Evolutionary conservation across 202 grass and related monocot genomes (phyloP).

Genomic region (Schoenoplectus triqueter): DNA sequence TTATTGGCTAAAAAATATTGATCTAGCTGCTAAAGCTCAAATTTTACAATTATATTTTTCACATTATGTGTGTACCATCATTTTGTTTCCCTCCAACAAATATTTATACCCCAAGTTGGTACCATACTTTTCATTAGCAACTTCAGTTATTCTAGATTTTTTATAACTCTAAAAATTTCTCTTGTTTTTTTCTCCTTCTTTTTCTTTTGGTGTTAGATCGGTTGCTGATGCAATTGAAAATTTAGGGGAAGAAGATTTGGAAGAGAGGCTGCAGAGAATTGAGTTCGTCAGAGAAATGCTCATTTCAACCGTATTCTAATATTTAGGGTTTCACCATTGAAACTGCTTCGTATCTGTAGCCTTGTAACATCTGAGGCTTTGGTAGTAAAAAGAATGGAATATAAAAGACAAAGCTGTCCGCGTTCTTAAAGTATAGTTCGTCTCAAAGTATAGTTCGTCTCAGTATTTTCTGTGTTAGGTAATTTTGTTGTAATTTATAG

Average conservation of each 20-base stretch:
- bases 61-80: not conserved
- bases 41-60: not conserved
- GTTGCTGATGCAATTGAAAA: constrained; percentile 18
- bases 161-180: not conserved
- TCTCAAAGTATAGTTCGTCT: not conserved
- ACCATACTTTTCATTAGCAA: not conserved
- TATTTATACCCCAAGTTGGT: not conserved
- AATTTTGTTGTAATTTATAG: constrained; percentile 9
- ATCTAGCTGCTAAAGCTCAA: not conserved
- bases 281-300: constrained; percentile 64
- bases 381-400: constrained; percentile 25
- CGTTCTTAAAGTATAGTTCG: too few species aligned
- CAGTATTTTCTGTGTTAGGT: constrained; percentile 27
- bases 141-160: not conserved
- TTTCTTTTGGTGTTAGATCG: constrained; percentile 38
- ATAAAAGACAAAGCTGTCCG: not conserved
- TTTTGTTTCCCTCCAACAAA: not conserved
- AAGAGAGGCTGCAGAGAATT: constrained; percentile 82
- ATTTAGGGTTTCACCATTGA: not conserved
- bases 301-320: constrained; percentile 67
- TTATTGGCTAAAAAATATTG: constrained; percentile 8
- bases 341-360: constrained; percentile 14
- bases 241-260: constrained; percentile 47
- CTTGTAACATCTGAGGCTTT: not conserved
- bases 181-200: not conserved